phyloP scores from a whole-genome alignment of 306 rosid species.

The Vigna mungo region DNA sequence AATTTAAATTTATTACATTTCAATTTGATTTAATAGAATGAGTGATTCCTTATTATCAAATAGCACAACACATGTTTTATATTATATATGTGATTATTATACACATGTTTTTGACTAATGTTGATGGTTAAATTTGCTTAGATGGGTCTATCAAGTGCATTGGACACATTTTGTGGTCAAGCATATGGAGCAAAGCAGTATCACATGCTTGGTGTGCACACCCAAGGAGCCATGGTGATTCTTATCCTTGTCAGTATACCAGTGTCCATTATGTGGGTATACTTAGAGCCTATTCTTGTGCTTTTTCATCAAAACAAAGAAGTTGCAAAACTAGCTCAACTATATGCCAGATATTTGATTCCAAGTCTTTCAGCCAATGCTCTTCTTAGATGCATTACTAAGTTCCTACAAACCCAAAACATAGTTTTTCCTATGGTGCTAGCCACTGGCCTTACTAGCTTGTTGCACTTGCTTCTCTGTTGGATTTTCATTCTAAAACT shows the following conservation, averaged over 20 bases:
- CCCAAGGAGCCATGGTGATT: slow-evolving; percentile 70
- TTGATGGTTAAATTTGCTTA: slow-evolving; percentile 10
- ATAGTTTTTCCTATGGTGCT: slow-evolving; percentile 76
- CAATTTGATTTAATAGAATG: too few species aligned
- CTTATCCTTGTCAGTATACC: slow-evolving; percentile 53
- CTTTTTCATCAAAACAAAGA: slow-evolving; percentile 58
- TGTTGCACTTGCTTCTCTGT: slow-evolving; percentile 55
- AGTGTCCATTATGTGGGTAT: slow-evolving; percentile 54
- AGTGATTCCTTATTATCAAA: too few species aligned
- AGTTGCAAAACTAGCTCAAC: slow-evolving; percentile 63
- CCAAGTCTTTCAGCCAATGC: slow-evolving; percentile 69
- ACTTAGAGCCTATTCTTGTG: slow-evolving; percentile 57
- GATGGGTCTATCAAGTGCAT: slow-evolving; percentile 78
- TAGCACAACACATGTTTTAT: too few species aligned
- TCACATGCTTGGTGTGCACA: slow-evolving; percentile 70
- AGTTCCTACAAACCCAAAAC: slow-evolving; percentile 76
- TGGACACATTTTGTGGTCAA: slow-evolving; percentile 87
- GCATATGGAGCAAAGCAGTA: slow-evolving; percentile 76
- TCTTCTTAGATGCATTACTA: slow-evolving; percentile 64
- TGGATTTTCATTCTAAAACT: slow-evolving; percentile 67
- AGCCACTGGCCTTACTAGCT: slow-evolving; percentile 52
- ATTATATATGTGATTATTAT: not conserved
- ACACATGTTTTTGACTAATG: not conserved
- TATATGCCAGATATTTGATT: slow-evolving; percentile 62
- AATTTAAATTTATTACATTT: too few species aligned